Evolutionary conservation across 225 moss, liverwort and hornwort genomes (phyloP).

Genomic region (Marchantia paleacea): DNA sequence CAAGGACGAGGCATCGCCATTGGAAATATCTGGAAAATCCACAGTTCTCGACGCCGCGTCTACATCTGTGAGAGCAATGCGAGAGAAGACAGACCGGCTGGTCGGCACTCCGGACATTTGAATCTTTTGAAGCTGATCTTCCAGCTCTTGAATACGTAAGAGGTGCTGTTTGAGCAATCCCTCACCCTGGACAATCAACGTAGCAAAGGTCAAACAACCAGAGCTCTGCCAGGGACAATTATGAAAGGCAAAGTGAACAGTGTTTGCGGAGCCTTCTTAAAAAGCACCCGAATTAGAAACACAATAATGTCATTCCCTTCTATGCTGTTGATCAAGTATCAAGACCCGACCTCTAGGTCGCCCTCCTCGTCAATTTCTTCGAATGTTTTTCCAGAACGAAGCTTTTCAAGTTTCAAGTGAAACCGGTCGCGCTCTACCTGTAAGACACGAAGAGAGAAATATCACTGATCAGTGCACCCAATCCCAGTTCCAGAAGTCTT

Average conservation of each 20-base stretch:
- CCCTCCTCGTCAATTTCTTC: slow-evolving; percentile 68
- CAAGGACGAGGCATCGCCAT: slow-evolving; percentile 10
- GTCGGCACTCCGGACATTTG: slow-evolving; percentile 51
- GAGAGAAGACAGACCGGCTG: slow-evolving; percentile 41
- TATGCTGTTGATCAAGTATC: background rate
- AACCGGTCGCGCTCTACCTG: slow-evolving; percentile 68
- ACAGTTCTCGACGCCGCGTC: slow-evolving; percentile 28
- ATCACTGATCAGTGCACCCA: background rate
- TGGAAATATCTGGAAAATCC: slow-evolving; percentile 24
- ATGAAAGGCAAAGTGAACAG: background rate
- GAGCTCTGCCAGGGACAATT: background rate
- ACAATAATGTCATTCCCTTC: background rate
- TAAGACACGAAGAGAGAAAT: background rate
- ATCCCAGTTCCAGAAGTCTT: background rate
- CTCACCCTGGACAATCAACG: slow-evolving; percentile 46
- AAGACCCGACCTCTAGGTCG: slow-evolving; percentile 41
- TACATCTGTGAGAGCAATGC: slow-evolving; percentile 37
- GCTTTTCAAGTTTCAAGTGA: slow-evolving; percentile 74
- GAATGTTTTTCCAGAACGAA: slow-evolving; percentile 72
- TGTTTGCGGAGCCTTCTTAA: background rate
- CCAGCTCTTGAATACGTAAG: slow-evolving; percentile 72
- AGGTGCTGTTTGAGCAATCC: slow-evolving; percentile 63
- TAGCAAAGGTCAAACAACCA: too few relatives aligned
- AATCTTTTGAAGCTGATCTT: slow-evolving; percentile 51
- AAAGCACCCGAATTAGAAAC: background rate